These are phyloP conservation scores for Mycotypha africana DNA, from an alignment of 371 early-diverging fungal species.

Conservation along the genomic window DNA sequence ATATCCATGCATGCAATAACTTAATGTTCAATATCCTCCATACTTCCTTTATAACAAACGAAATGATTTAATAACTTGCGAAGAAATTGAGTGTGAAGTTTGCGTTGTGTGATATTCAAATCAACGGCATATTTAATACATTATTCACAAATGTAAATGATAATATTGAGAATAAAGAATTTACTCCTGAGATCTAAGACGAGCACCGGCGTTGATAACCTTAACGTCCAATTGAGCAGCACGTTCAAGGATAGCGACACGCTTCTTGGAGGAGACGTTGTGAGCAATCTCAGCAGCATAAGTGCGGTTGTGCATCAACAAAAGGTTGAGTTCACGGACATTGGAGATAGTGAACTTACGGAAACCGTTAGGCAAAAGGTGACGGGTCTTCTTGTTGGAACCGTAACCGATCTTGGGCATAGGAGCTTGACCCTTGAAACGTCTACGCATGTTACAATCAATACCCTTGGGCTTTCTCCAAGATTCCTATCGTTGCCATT, in stretches of 20 bases:
- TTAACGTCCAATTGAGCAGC: conserved; percentile 97
- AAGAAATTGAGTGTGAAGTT: no score
- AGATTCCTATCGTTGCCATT: conserved; percentile 59
- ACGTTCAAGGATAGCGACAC: conserved; percentile 94
- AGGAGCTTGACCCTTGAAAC: conserved; percentile 96
- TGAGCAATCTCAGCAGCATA: conserved; percentile 99
- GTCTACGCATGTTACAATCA: conserved; percentile 96
- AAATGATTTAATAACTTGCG: no score
- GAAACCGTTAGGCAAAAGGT: conserved; percentile 98
- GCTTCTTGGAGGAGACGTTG: conserved; percentile 96
- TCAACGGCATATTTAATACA: no score
- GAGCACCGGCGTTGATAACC: conserved; percentile 96
- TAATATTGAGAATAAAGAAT: conserved; percentile 7
- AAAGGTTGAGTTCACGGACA: conserved; percentile 93
- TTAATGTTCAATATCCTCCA: no score
- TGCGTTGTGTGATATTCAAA: no score
- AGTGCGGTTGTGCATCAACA: conserved; percentile 98
- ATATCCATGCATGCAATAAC: no score
- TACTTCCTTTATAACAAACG: no score
- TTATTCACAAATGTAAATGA: no score
- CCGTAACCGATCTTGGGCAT: conserved; percentile 99
- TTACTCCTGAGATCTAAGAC: conserved; percentile 90
- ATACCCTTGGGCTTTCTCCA: conserved; percentile 99
- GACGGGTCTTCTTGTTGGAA: conserved; percentile 93
- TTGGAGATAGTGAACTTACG: conserved; percentile 96